These are phyloP conservation scores for Fragilariopsis cylindrus DNA, from an alignment of 108 stramenopile species.

Conservation along the genomic window DNA sequence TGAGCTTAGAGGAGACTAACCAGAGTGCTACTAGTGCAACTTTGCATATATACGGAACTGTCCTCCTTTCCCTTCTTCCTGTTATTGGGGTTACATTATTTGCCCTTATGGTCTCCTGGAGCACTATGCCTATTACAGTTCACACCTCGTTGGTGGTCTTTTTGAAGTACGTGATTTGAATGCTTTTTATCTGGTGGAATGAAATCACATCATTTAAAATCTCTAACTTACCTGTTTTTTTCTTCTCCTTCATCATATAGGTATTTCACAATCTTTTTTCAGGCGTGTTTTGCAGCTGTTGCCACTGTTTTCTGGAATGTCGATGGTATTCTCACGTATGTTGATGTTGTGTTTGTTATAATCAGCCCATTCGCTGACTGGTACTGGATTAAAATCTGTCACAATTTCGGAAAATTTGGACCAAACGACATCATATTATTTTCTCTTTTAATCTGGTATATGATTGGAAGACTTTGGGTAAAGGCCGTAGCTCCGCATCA, in stretches of 20 bases:
- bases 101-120: conserved; percentile 39
- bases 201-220: not conserved
- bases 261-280: conserved; percentile 34
- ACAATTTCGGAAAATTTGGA: conserved; percentile 4
- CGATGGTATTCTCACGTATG: conserved; percentile 22
- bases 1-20: not conserved
- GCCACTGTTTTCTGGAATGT: conserved; percentile 34
- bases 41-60: conserved; percentile 29
- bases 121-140: conserved; percentile 29
- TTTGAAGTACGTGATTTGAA: conserved; percentile 19
- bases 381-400: conserved; percentile 23
- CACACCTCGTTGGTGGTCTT: conserved; percentile 18
- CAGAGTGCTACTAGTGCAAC: conserved; percentile 19
- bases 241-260: not conserved
- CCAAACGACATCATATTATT: conserved; percentile 10
- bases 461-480: conserved; percentile 37
- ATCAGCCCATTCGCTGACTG: conserved; percentile 31
- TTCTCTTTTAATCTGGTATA: conserved; percentile 30
- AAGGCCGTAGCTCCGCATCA: conserved; percentile 31
- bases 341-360: conserved; percentile 31
- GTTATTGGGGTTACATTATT: conserved; percentile 33
- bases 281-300: conserved; percentile 26
- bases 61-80: conserved; percentile 30
- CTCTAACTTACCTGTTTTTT: not conserved
- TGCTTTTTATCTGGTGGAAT: not conserved